Conservation (phyloP, 371 early-diverging fungal species). For the Umbelopsis sp. region DNA sequence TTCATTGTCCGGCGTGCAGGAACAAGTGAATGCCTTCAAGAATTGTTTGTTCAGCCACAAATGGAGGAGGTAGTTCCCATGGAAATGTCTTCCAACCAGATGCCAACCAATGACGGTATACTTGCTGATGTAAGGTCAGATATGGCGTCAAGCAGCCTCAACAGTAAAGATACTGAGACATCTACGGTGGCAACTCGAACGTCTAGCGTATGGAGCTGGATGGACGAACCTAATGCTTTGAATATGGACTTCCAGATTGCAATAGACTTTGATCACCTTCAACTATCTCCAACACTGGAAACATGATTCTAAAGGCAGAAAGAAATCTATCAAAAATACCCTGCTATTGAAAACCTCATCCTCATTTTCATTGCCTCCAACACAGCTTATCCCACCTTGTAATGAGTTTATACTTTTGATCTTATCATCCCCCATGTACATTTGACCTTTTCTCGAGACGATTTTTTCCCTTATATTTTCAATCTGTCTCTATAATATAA, state of each 20-base stretch:
- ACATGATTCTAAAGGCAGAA: not conserved
- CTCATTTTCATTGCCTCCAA: not conserved
- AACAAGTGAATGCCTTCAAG: not conserved
- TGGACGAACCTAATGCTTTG: constrained; percentile 5
- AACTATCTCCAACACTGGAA: constrained; percentile 6
- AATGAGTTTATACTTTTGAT: not conserved
- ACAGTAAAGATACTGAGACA: not conserved
- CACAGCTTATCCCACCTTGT: not conserved
- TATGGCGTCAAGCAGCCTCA: not conserved
- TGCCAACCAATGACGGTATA: not conserved
- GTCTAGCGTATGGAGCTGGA: constrained; percentile 7
- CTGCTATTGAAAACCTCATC: not conserved
- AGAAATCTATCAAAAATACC: not conserved
- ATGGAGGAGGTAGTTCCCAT: not conserved
- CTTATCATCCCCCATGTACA: not conserved
- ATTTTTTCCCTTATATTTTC: not conserved
- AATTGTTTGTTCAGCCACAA: not conserved
- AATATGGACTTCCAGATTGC: constrained; percentile 14
- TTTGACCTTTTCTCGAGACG: not conserved
- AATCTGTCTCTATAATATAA: constrained; percentile 7
- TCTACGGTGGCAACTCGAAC: not conserved
- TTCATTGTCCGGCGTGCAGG: constrained; percentile 1
- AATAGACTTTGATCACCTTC: constrained; percentile 6
- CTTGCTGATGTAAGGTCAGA: not conserved
- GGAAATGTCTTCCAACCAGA: too few relatives aligned